Evolutionary conservation across 1,284 basidiomycete species (phyloP), one percentile per base, ranked within the genome.

Genomic region (Cutaneotrichosporon cutaneum): DNA sequence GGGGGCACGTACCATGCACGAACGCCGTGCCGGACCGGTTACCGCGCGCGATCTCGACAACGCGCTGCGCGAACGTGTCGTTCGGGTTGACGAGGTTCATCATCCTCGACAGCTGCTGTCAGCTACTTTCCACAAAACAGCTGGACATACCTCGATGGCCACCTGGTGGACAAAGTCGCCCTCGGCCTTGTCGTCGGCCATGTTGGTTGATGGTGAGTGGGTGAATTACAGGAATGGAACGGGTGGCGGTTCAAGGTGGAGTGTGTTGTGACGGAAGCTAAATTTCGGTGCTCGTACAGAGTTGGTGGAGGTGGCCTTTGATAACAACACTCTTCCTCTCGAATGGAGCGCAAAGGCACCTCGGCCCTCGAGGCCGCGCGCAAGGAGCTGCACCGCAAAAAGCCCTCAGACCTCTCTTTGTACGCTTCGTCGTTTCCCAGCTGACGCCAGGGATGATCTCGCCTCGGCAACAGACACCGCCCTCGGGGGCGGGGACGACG

Each of bases 41-140:
- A 1, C 84, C 85, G 75, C 85, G 87, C 5, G 90, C 90, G 57
- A 94, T 89, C 67, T 90, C 88, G 54, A 88, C 87, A 47, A 94
- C 89, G 62, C 88, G 82, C 63, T 85, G 83, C 1, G 90, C 90
- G 26, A 94, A 83, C 2, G 89, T 79, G 70, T 92, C 89, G 74
- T 93, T 94, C 0, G 90, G 89, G 70, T 90, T 90, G 62, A 92
- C 77, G 11, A 83, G 82, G 76, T 92, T 92, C 71, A 93, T 82
- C 10, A 86, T 85, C 33, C 91, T 81, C 4, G 90, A 92, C 30
- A 94, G 83, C 79, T 90, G 86, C 7, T 13, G 59, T 65, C 30
- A 60, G 62, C 21, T 3, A 2, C 6, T 1, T 30, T 35, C 26
- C 16, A 14, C 3, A 24, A 4, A 1, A 30, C n/a, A n/a, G n/a